Conservation (phyloP, 768 basidiomycete genomes). For the Tricholomella constricta region DNA sequence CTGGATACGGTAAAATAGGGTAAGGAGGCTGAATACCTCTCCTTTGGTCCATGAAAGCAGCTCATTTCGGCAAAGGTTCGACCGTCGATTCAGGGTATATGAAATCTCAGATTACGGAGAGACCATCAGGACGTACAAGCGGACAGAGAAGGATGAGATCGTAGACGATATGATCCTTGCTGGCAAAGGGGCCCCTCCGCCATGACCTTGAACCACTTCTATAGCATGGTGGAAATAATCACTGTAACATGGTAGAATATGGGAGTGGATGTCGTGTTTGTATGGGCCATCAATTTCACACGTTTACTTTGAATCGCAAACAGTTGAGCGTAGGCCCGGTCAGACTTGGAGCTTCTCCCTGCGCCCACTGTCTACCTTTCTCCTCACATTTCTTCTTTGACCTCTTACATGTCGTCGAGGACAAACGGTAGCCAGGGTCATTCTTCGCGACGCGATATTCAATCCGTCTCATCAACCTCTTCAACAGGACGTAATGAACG, state of each 20-base stretch:
- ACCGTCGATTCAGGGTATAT: conserved; percentile 88
- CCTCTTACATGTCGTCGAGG: conserved; percentile 29
- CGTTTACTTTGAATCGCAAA: conserved; percentile 6
- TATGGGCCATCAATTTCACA: conserved; percentile 14
- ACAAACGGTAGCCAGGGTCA: conserved; percentile 35
- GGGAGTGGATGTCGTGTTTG: not conserved
- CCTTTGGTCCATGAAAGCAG: not conserved
- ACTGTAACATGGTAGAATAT: not conserved
- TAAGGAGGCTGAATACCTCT: conserved; percentile 29
- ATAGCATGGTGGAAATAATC: not conserved
- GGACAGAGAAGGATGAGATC: conserved; percentile 69
- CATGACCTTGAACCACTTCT: conserved; percentile 5
- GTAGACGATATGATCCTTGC: conserved; percentile 65
- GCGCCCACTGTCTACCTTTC: not conserved
- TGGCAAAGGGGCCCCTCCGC: conserved; percentile 48
- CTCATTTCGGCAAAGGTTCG: conserved; percentile 56
- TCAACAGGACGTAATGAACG: conserved; percentile 45
- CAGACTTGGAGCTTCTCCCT: not conserved
- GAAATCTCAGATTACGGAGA: conserved; percentile 90
- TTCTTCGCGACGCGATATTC: conserved; percentile 53
- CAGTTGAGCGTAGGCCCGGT: conserved; percentile 2
- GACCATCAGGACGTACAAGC: conserved; percentile 87
- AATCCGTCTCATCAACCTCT: conserved; percentile 50
- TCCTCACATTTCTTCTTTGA: not conserved
- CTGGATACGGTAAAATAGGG: conserved; percentile 81